These are phyloP conservation scores for Trametes punicea DNA, from an alignment of 768 basidiomycete species.

Conservation along the genomic window DNA sequence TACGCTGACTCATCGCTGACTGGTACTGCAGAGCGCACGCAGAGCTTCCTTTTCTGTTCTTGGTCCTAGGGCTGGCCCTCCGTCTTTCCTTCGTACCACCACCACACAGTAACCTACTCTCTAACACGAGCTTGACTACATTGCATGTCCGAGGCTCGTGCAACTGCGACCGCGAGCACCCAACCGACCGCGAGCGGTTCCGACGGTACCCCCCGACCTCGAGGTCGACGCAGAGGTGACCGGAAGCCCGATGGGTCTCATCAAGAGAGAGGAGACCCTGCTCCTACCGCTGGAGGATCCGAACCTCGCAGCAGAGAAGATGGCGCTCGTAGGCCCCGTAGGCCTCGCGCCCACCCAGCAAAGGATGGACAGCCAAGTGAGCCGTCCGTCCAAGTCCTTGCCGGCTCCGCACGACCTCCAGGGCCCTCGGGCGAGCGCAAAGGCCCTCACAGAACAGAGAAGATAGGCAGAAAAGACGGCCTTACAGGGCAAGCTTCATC, in stretches of 20 bases:
- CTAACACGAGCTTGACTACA: neutral
- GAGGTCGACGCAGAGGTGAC: neutral
- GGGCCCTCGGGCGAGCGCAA: neutral
- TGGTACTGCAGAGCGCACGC: no score
- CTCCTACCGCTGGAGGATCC: neutral
- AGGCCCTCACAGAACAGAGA: no score
- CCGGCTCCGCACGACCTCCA: neutral
- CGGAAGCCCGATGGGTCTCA: neutral
- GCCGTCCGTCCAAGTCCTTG: neutral
- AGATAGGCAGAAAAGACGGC: neutral
- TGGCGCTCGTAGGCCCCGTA: slow-evolving; percentile 16
- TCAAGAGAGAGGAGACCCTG: neutral
- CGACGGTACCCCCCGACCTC: neutral
- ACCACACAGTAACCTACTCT: neutral
- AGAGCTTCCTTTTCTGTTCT: no score
- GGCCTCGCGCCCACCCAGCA: slow-evolving; percentile 10
- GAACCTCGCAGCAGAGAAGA: neutral
- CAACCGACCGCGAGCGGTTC: neutral
- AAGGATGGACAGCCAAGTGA: slow-evolving; percentile 4
- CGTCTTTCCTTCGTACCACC: neutral
- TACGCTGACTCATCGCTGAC: neutral
- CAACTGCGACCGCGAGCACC: neutral
- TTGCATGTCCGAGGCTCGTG: slow-evolving; percentile 3
- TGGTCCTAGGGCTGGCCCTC: no score
- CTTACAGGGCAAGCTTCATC: neutral